Evolutionary conservation across 192 early-diverging fungal species (phyloP).

Genomic region (Entomortierella parvispora): DNA sequence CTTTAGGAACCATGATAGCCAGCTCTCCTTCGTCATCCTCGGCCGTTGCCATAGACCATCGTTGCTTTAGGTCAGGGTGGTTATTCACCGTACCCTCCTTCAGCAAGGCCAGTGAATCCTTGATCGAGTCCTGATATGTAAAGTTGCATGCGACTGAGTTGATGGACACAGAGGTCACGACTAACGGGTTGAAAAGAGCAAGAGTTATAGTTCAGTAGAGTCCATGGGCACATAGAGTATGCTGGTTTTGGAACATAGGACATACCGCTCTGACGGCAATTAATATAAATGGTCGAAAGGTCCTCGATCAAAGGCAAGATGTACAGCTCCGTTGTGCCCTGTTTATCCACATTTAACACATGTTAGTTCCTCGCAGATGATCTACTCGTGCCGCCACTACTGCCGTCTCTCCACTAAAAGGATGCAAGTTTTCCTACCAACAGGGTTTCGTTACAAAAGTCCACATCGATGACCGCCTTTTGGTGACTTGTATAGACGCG

Average conservation of each 20-base stretch:
- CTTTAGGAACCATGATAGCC: slow-evolving; percentile 43
- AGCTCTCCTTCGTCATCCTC: slow-evolving; percentile 63
- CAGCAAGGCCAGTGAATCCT: slow-evolving; percentile 42
- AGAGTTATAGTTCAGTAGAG: no score
- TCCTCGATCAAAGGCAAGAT: slow-evolving; percentile 56
- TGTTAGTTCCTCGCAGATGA: neutral
- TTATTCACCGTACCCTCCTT: slow-evolving; percentile 54
- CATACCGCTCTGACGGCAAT: slow-evolving; percentile 61
- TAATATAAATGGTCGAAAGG: slow-evolving; percentile 52
- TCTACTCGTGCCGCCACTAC: no score
- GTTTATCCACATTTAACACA: neutral
- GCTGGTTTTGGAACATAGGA: no score
- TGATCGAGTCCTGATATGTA: slow-evolving; percentile 55
- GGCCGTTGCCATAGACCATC: slow-evolving; percentile 56
- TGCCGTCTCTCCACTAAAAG: neutral
- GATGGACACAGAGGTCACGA: slow-evolving; percentile 46
- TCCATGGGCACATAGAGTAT: no score
- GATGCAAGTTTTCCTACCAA: slow-evolving; percentile 34
- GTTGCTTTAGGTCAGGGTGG: slow-evolving; percentile 57
- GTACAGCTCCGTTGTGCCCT: slow-evolving; percentile 63
- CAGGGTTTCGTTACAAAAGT: slow-evolving; percentile 56
- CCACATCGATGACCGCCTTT: slow-evolving; percentile 62
- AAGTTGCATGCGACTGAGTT: slow-evolving; percentile 48
- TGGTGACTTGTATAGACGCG: slow-evolving; percentile 59
- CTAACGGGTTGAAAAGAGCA: slow-evolving; percentile 17